These are phyloP conservation scores for Rhodosporidiobolus sp. DNA, from an alignment of 768 basidiomycete genomes.

Conservation along the genomic window DNA sequence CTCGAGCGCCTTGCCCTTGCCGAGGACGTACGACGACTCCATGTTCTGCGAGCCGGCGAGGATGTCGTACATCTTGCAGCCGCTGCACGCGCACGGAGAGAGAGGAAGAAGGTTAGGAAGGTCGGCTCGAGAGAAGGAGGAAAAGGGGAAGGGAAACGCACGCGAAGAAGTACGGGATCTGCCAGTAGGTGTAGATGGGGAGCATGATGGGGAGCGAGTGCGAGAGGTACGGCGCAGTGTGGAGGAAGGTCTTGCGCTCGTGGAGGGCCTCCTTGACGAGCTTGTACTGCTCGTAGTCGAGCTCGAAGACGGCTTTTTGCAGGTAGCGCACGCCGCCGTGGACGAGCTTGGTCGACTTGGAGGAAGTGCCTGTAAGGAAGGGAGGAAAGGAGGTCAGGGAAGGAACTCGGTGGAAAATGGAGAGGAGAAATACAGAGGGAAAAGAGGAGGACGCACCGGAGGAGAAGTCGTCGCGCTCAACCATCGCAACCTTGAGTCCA, in stretches of 20 bases:
- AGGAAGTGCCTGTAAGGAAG: constrained; percentile 69
- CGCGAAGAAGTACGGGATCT: constrained; percentile 87
- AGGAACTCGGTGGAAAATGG: neutral
- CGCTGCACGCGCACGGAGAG: constrained; percentile 45
- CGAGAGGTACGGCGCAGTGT: constrained; percentile 90
- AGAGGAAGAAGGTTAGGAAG: neutral
- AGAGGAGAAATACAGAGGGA: neutral
- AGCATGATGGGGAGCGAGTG: constrained; percentile 95
- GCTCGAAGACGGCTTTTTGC: constrained; percentile 90
- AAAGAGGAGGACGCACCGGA: constrained; percentile 58
- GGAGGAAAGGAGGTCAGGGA: neutral
- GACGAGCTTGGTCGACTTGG: constrained; percentile 95
- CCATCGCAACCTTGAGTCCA: constrained; percentile 86
- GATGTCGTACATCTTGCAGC: constrained; percentile 93
- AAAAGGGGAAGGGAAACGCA: neutral
- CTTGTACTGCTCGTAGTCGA: constrained; percentile 95
- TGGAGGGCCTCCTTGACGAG: constrained; percentile 92
- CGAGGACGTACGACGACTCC: constrained; percentile 93
- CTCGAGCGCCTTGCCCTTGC: constrained; percentile 85
- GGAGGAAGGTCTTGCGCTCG: constrained; percentile 87
- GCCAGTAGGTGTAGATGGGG: constrained; percentile 95
- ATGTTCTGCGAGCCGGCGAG: constrained; percentile 95
- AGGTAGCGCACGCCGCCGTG: constrained; percentile 97
- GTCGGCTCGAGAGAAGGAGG: neutral
- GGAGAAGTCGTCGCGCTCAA: constrained; percentile 88